Conservation (phyloP, 352 stramenopile genomes). For the Phytophthora foliorum region DNA sequence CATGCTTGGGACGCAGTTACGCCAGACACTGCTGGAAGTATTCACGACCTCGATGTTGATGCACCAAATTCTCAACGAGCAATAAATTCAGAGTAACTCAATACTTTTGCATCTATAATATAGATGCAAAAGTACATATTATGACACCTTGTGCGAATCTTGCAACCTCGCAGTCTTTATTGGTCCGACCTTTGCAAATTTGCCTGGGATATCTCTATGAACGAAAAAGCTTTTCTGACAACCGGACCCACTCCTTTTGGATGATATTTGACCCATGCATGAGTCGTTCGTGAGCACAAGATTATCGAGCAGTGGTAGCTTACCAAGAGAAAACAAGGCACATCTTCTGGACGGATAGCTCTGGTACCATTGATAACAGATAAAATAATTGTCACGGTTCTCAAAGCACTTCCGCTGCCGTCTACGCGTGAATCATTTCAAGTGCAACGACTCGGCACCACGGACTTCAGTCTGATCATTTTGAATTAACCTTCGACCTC, state of each 20-base stretch:
- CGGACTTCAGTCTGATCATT: background rate
- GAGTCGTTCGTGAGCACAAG: background rate
- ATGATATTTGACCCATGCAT: background rate
- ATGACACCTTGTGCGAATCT: no score
- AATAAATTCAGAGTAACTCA: no score
- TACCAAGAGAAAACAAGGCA: background rate
- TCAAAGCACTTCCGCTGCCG: background rate
- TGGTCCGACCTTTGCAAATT: no score
- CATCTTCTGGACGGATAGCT: background rate
- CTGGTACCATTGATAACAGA: background rate
- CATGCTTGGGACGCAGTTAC: no score
- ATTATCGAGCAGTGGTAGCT: background rate
- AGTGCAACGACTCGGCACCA: background rate
- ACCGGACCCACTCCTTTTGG: background rate
- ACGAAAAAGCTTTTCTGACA: no score
- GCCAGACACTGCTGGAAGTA: no score
- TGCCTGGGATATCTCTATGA: no score
- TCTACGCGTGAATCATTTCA: background rate
- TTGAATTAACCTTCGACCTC: constrained; percentile 13
- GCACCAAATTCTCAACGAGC: no score
- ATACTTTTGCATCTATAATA: no score
- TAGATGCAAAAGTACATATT: no score
- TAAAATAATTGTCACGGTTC: background rate
- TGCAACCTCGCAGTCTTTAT: no score
- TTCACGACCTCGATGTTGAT: no score